Percentiles rank a stretch among this genome's conserved stretches.
These are phyloP conservation scores for Pseudocercospora pini-densiflorae DNA, from an alignment of 2,329 filamentous ascomycete genomes.

Conservation along the genomic window DNA sequence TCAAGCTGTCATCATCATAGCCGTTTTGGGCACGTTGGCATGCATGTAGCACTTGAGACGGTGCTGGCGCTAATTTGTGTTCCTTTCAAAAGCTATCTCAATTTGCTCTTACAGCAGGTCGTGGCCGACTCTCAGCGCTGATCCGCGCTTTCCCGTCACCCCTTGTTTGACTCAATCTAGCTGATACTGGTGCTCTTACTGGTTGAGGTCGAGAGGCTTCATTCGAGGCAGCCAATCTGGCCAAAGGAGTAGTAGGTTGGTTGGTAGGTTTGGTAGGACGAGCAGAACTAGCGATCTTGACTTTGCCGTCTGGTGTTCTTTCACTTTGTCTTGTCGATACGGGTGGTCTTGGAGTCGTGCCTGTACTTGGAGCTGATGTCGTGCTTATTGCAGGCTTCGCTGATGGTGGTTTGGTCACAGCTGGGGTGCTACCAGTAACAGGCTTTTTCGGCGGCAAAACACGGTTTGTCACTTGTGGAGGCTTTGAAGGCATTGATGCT, in stretches of 20 bases:
- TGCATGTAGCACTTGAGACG: background rate
- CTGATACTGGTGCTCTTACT: conserved; percentile 15
- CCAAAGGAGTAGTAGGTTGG: conserved; percentile 7
- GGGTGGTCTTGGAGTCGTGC: conserved; percentile 10
- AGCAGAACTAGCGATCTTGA: conserved; percentile 23
- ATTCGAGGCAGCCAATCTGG: conserved; percentile 12
- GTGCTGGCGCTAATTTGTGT: too few relatives aligned
- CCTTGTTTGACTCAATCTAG: conserved; percentile 11
- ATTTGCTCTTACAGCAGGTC: conserved; percentile 19
- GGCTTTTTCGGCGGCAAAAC: conserved; percentile 17
- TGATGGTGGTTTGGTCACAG: conserved; percentile 5
- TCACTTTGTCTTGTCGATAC: conserved; percentile 23
- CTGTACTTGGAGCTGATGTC: background rate
- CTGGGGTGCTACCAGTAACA: background rate
- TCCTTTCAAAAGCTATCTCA: background rate
- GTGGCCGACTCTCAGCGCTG: conserved; percentile 27
- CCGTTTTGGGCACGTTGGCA: background rate
- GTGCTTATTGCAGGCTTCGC: conserved; percentile 1
- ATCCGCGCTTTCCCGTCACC: conserved; percentile 31
- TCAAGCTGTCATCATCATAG: background rate
- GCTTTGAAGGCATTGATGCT: conserved; percentile 14
- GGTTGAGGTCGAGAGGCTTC: conserved; percentile 19
- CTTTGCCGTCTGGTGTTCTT: conserved; percentile 25
- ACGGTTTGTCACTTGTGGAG: conserved; percentile 12
- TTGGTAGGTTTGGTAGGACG: conserved; percentile 11